phyloP scores from a whole-genome alignment of 495 filamentous ascomycete genomes.

The Trichoderma reesei region DNA sequence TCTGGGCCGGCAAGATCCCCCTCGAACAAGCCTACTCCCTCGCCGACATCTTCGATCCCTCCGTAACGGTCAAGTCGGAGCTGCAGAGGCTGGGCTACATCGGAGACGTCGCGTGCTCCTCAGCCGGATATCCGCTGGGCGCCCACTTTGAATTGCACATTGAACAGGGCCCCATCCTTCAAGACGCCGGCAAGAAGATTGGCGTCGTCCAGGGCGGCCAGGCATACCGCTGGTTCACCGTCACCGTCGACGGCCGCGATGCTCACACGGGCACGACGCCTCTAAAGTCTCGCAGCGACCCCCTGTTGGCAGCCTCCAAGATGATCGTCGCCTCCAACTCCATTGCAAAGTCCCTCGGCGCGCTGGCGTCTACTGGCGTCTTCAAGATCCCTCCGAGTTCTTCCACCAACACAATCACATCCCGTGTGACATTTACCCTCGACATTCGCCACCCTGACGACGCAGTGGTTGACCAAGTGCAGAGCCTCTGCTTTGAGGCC shows the following conservation, averaged over 20 bases:
- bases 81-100: slow-evolving; percentile 64
- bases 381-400: slow-evolving; percentile 53
- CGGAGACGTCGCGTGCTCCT: slow-evolving; percentile 44
- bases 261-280: slow-evolving; percentile 71
- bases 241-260: slow-evolving; percentile 56
- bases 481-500: slow-evolving; percentile 41
- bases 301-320: slow-evolving; percentile 55
- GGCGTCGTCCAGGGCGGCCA: slow-evolving; percentile 65
- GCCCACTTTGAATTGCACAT: slow-evolving; percentile 82
- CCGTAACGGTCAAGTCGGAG: slow-evolving; percentile 56
- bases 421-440: slow-evolving; percentile 56
- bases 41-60: slow-evolving; percentile 41
- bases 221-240: slow-evolving; percentile 60
- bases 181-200: slow-evolving; percentile 49
- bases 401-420: slow-evolving; percentile 65
- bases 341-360: slow-evolving; percentile 44
- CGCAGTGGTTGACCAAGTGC: slow-evolving; percentile 44
- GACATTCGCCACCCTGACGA: slow-evolving; percentile 60
- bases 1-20: slow-evolving; percentile 62
- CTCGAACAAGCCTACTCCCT: slow-evolving; percentile 52
- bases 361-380: slow-evolving; percentile 64
- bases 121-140: slow-evolving; percentile 48
- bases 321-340: slow-evolving; percentile 60
- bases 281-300: slow-evolving; percentile 49
- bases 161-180: slow-evolving; percentile 67